These are phyloP conservation scores for Phytophthora boehmeriae DNA, from an alignment of 352 stramenopile genomes.

Conservation along the genomic window DNA sequence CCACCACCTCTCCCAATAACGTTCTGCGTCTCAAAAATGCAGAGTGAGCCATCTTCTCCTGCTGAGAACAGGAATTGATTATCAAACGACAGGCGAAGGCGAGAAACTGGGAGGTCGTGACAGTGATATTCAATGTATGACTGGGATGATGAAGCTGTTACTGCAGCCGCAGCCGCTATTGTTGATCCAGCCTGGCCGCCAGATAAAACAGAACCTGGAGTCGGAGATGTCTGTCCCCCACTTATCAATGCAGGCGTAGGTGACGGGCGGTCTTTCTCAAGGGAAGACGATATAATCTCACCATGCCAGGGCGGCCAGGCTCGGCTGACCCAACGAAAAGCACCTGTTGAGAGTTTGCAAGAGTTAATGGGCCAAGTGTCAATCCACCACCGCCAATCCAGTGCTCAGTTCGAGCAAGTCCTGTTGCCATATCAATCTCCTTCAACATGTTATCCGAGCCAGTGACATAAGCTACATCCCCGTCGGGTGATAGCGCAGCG, in stretches of 20 bases:
- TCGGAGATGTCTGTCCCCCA: slow-evolving; percentile 10
- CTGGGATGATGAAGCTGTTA: slow-evolving; percentile 24
- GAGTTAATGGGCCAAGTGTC: slow-evolving; percentile 74
- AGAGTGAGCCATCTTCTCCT: slow-evolving; percentile 91
- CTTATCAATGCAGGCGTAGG: slow-evolving; percentile 17
- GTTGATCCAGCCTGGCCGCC: slow-evolving; percentile 21
- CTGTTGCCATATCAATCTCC: slow-evolving; percentile 85
- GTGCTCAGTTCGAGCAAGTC: slow-evolving; percentile 60
- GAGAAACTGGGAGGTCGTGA: slow-evolving; percentile 77
- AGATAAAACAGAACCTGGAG: slow-evolving; percentile 24
- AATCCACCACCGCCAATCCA: slow-evolving; percentile 42
- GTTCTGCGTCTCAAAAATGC: slow-evolving; percentile 89
- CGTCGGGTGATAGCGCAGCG: slow-evolving; percentile 59
- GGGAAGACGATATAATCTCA: slow-evolving; percentile 78
- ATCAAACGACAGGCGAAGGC: slow-evolving; percentile 83
- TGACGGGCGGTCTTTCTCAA: slow-evolving; percentile 56
- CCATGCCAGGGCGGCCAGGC: slow-evolving; percentile 59
- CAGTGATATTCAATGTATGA: slow-evolving; percentile 77
- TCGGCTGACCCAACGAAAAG: slow-evolving; percentile 91
- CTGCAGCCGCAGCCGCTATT: slow-evolving; percentile 7
- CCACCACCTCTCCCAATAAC: slow-evolving; percentile 41
- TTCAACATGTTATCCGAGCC: slow-evolving; percentile 91
- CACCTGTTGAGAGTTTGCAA: slow-evolving; percentile 88
- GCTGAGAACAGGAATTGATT: slow-evolving; percentile 94
- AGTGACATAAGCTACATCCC: slow-evolving; percentile 86